Conservation (phyloP, 305 asterid genomes). For the Stenogyne calaminthoides region DNA sequence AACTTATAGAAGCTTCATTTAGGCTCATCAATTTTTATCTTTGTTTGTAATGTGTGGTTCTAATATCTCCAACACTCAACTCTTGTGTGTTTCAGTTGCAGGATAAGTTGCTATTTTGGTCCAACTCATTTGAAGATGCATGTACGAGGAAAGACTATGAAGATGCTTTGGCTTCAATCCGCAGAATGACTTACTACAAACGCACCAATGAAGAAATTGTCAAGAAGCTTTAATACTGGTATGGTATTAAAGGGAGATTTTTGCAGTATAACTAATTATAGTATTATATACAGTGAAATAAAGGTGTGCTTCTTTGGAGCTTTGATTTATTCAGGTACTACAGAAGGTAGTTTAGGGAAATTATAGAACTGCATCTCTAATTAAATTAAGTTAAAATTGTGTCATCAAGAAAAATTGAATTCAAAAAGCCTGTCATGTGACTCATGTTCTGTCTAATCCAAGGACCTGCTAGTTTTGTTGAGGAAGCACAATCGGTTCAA, state of each 20-base stretch:
- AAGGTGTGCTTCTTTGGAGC: background rate
- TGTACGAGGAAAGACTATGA: constrained; percentile 47
- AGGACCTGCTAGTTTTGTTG: background rate
- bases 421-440: too few relatives aligned
- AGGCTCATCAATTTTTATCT: background rate
- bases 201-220: constrained; percentile 84
- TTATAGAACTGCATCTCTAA: background rate
- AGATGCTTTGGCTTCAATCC: constrained; percentile 65
- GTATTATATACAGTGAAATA: background rate
- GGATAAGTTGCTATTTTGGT: constrained; percentile 58
- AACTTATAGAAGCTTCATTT: background rate
- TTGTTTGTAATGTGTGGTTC: background rate
- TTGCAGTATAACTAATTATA: background rate
- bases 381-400: background rate
- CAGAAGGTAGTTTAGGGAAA: background rate
- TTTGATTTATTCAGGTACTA: background rate
- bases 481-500: background rate
- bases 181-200: constrained; percentile 84
- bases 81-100: constrained; percentile 51
- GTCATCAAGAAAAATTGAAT: background rate
- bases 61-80: background rate
- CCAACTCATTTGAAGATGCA: constrained; percentile 65
- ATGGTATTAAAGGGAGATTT: background rate
- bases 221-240: constrained; percentile 62
- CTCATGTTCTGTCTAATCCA: background rate